Conservation (phyloP, 1,284 basidiomycete genomes). For the Sutorius eximius region DNA sequence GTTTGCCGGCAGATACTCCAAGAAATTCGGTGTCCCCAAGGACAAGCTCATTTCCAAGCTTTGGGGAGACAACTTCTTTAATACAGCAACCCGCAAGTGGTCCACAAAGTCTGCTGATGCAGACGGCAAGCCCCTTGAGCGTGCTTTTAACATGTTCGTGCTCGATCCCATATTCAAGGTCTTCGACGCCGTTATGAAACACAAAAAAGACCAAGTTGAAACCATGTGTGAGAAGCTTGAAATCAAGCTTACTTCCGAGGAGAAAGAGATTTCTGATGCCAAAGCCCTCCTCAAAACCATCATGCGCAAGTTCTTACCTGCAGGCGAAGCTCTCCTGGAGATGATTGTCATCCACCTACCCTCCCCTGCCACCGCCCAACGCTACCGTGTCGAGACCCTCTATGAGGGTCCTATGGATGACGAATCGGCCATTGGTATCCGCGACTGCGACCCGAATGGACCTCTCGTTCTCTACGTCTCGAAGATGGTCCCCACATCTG, state of each 20-base stretch:
- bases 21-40: conserved; percentile 99
- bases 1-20: conserved; percentile 93
- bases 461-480: conserved; percentile 99
- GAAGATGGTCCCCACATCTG: conserved; percentile 99
- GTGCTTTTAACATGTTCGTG: conserved; percentile 94
- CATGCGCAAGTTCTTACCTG: conserved; percentile 99
- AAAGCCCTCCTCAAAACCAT: conserved; percentile 96
- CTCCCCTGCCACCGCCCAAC: conserved; percentile 95
- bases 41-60: conserved; percentile 98
- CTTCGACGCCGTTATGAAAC: conserved; percentile 99
- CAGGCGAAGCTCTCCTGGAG: conserved; percentile 97
- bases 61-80: conserved; percentile 99
- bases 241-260: conserved; percentile 85
- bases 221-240: conserved; percentile 97
- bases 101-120: conserved; percentile 75
- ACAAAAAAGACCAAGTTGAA: conserved; percentile 91
- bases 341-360: conserved; percentile 99
- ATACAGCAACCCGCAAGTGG: conserved; percentile 98
- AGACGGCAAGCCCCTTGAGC: conserved; percentile 89
- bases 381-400: conserved; percentile 98
- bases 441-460: conserved; percentile 96
- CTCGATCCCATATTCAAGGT: conserved; percentile 99
- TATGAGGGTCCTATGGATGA: conserved; percentile 99
- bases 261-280: conserved; percentile 89
- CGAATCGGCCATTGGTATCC: conserved; percentile 97